Base-by-base conservation (phyloP, 495 filamentous ascomycete species). In the Penicillium cinerascens region DNA sequence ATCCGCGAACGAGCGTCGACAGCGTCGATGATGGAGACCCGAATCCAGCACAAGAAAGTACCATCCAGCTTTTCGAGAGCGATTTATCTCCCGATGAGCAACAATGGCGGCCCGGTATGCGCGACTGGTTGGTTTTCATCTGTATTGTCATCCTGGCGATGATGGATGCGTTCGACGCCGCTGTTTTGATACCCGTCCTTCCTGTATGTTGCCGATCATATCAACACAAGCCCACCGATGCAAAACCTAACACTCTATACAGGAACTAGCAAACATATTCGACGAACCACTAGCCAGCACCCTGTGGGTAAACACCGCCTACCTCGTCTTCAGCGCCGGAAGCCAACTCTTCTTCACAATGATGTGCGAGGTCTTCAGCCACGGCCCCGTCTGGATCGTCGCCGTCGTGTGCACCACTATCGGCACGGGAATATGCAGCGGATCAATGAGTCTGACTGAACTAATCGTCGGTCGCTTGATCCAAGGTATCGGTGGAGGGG, bases 401-500 rank as follows among this genome's bases (percentile, higher is more conserved):
- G 74, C 78, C 6, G 60, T 78, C 0, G 56, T 78, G 1, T 67
- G 83, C 39, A 84, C 87, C 52, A 75, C 74, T 8, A 72, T 73
- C 16, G 86, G 86, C 0, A 78, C 83, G 1, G 75, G 87, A 4
- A 65, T 87, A 21, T 78, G 77, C 42, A 82, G 76, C 4, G 66
- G 86, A 5, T 78, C 86, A 0, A 71, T 78, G 45, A 78, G 78
- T 56, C 82, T 90, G 42, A 73, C 72, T 6, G 61, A 80, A 20
- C 71, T 91, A 33, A 74, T 90, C 18, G 70, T 83, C 38, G 86
- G 87, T 6, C 78, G 87, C 18, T 71, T 78, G 3, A 68, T 90
- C 13, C 87, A 91, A 47, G 87, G 87, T 17, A 69, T 87, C n/a
- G 87, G 87, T 20, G 85, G 84, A 17, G 87, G 87, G 18, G 87